Evolutionary conservation across 805 yeast species (phyloP), one percentile per base, ranked within the genome.

Genomic region (Yarrowia sp.): DNA sequence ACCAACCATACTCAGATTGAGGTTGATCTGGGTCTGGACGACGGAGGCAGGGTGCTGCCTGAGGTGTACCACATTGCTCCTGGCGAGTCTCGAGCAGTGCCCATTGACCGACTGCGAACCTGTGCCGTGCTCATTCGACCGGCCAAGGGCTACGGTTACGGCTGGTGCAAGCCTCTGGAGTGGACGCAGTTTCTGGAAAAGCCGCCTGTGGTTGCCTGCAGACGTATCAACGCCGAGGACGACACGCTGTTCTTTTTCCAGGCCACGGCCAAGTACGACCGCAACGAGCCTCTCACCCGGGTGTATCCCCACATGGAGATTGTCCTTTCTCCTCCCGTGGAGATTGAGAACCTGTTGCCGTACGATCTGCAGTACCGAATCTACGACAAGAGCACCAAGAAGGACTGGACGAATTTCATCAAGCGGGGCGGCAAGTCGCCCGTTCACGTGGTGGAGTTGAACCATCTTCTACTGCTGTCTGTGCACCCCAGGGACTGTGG

Each of bases 251-350:
- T 86, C 76, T 89, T 84, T 73, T 89, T 90, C 78, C 94, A 90
- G 72, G 89, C 89, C 0, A 89, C 86, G 72, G 92, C 94, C 0
- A 77, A 80, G 55, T 89, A 78, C 76, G 86, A 89, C 71, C 76
- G 79, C 16, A 82, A 84, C n/a, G 96, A 91, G 71, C 92, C 92
- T 0, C 79, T 92, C 35, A 84, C 90, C 0, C 82, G 83, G 69
- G 83, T 90, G 0, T 96, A 91, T 74, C 99, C 99, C 0, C 95
- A 91, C 73, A 84, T 94, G 90, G 84, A 82, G 9, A 79, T 95
- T 32, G 83, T 87, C 4, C 79, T 95, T 8, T 87, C 95, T 0
- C 91, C 98, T 0, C 98, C 99, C 0, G 78, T 95, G 56, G 91
- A 90, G 72, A 82, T 95, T 69, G 92, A 90, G 72, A 95, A 95